Evolutionary conservation across 75 land plant genomes (phyloP).

Genomic region (Ceratopteris richardii): DNA sequence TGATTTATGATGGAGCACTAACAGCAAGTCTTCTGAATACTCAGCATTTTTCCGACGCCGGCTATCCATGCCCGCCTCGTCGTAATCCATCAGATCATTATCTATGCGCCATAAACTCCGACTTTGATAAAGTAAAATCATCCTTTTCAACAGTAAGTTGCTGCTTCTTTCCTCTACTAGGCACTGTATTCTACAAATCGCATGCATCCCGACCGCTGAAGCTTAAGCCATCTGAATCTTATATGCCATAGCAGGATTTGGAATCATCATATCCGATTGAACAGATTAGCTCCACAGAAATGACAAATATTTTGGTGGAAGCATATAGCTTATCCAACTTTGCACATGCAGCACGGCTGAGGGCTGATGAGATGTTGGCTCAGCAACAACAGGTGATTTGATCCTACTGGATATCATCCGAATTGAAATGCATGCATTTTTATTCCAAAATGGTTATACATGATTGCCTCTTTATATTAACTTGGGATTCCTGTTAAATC

Average conservation of each 20-base stretch:
- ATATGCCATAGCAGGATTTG: no score
- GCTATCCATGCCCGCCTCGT: conserved; percentile 61
- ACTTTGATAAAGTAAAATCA: conserved; percentile 58
- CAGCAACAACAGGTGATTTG: not conserved
- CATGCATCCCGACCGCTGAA: not conserved
- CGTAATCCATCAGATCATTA: conserved; percentile 77
- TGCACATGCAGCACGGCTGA: conserved; percentile 1
- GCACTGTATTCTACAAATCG: not conserved
- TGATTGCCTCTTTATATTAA: not conserved
- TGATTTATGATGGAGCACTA: not conserved
- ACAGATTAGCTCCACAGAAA: conserved; percentile 15
- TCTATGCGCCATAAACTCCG: conserved; percentile 52
- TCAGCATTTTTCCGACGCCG: conserved; percentile 50
- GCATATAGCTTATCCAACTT: conserved; percentile 30
- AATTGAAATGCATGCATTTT: no score
- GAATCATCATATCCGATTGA: not conserved
- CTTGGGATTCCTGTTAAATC: not conserved
- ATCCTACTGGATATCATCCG: no score
- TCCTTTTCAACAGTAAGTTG: conserved; percentile 9
- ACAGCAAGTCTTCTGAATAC: not conserved
- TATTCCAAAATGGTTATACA: not conserved
- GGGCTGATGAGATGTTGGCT: conserved; percentile 2
- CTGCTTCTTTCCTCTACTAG: not conserved
- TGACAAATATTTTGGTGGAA: conserved; percentile 28
- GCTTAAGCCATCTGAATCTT: no score